A percentile compares a stretch with the other conserved stretches of the same genome.
Evolutionary conservation across 495 filamentous ascomycete genomes (phyloP).

Genomic region (Penicillium maclennaniae): DNA sequence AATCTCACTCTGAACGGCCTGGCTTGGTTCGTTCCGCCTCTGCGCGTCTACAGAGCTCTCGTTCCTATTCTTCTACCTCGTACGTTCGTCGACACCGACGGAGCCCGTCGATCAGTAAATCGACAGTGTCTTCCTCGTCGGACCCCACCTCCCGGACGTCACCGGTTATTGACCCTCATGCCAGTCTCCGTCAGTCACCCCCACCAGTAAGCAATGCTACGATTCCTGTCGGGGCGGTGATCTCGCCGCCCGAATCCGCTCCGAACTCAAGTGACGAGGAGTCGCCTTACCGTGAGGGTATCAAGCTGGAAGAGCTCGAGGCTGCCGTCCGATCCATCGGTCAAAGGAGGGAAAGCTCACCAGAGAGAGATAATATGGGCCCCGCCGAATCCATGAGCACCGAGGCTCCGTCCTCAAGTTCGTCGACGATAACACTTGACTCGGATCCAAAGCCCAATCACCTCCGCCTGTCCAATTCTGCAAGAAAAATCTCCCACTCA

Average conservation of each 20-base stretch:
- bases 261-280: conserved; percentile 84
- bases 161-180: conserved; percentile 49
- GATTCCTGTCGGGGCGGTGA: conserved; percentile 75
- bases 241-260: conserved; percentile 83
- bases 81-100: conserved; percentile 68
- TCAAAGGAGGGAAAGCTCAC: conserved; percentile 61
- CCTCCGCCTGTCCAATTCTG: conserved; percentile 49
- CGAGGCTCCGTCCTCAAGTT: conserved; percentile 26
- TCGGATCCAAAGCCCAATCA: conserved; percentile 17
- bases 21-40: conserved; percentile 32
- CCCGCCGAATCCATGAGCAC: conserved; percentile 34
- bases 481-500: conserved; percentile 71
- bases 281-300: conserved; percentile 49
- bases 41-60: conserved; percentile 56
- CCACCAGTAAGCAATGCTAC: conserved; percentile 65
- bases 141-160: conserved; percentile 37
- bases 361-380: conserved; percentile 41
- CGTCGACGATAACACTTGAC: conserved; percentile 15
- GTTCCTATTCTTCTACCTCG: conserved; percentile 73
- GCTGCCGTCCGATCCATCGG: conserved; percentile 78
- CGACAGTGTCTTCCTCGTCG: conserved; percentile 23
- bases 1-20: conserved; percentile 41
- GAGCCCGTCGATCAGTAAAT: conserved; percentile 52
- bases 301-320: conserved; percentile 72
- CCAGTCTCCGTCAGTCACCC: conserved; percentile 71